Percentiles rank a stretch among this genome's conserved stretches.
Conservation (phyloP, 352 stramenopile species). For the Globisporangium paddicum region DNA sequence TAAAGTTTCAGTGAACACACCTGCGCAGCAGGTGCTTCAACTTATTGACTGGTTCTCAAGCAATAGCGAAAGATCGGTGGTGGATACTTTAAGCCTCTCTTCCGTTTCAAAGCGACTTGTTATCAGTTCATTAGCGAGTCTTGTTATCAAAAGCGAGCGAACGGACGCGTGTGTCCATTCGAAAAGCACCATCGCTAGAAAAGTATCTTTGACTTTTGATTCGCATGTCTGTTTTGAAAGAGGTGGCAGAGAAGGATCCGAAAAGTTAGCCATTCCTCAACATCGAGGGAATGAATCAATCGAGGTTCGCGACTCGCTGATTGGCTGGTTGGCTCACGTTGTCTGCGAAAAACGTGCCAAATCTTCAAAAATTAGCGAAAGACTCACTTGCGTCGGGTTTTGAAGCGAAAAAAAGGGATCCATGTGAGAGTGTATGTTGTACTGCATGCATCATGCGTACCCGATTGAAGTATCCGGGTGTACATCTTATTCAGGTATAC, state of each 20-base stretch:
- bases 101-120: too few species aligned
- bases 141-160: not conserved
- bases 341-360: conserved; percentile 4
- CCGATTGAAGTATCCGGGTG: too few species aligned
- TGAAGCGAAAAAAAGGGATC: conserved; percentile 5
- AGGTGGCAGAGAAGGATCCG: not conserved
- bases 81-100: not conserved
- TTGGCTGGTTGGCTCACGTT: not conserved
- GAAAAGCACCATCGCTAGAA: not conserved
- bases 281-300: not conserved
- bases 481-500: too few species aligned
- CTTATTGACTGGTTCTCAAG: not conserved
- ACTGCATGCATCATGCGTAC: too few species aligned
- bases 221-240: not conserved
- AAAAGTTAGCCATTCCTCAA: too few species aligned
- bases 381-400: conserved; percentile 8
- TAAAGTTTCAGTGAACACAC: not conserved
- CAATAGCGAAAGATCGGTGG: not conserved
- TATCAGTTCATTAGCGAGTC: too few species aligned
- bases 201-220: not conserved
- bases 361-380: not conserved
- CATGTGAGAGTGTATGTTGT: too few species aligned
- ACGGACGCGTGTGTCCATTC: not conserved
- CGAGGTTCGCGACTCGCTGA: not conserved
- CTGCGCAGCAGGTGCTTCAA: not conserved